Percentiles rank a stretch among this genome's conserved stretches.
These are phyloP conservation scores for Hypocrella siamensis DNA, from an alignment of 2,329 filamentous ascomycete species.

Conservation along the genomic window DNA sequence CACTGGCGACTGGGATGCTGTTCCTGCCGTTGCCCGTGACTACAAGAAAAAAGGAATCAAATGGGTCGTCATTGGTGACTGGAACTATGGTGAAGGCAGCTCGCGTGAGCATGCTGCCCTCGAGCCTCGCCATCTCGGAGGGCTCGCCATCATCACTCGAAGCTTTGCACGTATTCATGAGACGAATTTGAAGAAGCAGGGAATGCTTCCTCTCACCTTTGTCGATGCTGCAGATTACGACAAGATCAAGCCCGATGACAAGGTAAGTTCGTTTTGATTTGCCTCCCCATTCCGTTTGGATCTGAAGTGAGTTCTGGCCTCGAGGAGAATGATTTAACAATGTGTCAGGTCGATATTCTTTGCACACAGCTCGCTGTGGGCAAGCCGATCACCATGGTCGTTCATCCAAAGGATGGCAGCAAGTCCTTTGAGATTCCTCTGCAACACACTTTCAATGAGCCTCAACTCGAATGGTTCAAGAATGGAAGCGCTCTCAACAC, in stretches of 20 bases:
- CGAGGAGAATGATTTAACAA: conserved; percentile 8
- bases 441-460: conserved; percentile 93
- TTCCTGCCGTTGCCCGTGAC: conserved; percentile 87
- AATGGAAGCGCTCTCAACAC: conserved; percentile 96
- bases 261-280: conserved; percentile 26
- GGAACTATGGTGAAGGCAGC: conserved; percentile 97
- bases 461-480: conserved; percentile 98
- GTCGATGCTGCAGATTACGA: conserved; percentile 91
- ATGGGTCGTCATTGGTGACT: conserved; percentile 98
- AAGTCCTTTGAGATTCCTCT: conserved; percentile 68
- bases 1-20: conserved; percentile 69
- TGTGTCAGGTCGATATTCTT: conserved; percentile 55
- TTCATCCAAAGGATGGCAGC: conserved; percentile 79
- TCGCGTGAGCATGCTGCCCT: conserved; percentile 97
- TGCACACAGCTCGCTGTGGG: conserved; percentile 83
- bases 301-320: background rate
- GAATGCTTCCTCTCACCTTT: conserved; percentile 98
- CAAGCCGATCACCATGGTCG: conserved; percentile 79
- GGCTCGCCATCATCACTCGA: conserved; percentile 89
- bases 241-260: conserved; percentile 86
- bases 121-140: conserved; percentile 92
- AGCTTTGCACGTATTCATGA: conserved; percentile 99
- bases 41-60: conserved; percentile 95
- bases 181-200: conserved; percentile 99
- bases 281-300: background rate